Evolutionary conservation across 371 early-diverging fungal species (phyloP), one percentile per base, ranked within the genome.

Genomic region (Capillidium rhysosporum): DNA sequence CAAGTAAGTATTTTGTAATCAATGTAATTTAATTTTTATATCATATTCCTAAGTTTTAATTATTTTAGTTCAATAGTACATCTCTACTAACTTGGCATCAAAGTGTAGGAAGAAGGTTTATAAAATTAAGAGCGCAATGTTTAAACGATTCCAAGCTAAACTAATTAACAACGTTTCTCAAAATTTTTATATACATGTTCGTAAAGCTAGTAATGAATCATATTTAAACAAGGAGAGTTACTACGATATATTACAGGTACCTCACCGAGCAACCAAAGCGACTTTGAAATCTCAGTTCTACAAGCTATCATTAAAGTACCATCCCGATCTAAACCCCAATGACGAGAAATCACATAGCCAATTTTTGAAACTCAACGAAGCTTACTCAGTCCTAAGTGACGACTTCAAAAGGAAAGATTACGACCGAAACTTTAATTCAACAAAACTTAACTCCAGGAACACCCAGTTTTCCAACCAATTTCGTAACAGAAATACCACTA

Each of bases 311-410:
- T 86, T 85, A 69, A 64, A 75, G 56, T 86, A 82, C 71, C 91
- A 89, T 61, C 93, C 93, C 0, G 93, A 92, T 60, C 65, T 72
- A 39, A 87, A 83, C 62, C 77, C 71, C 1, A 73, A 75, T 1
- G 72, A 82, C 57, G 72, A 79, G 21, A 68, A 67, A 31, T 79
- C 79, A 1, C 79, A 82, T 55, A 46, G 63, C 5, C 64, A 66
- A 53, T 93, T 93, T 59, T 60, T 90, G 12, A 67, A 79, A 49
- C 77, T 90, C 52, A 84, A 74, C 58, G 86, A 91, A 61, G 90
- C 94, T 0, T 90, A 93, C 70, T 79, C 84, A 2, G 62, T 79
- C 0, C 69, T 93, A 14, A 71, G 79, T 30, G 74, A 86, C 61
- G 89, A 81, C 21, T 63, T 66, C 1, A 77, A 66, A 44, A 67